These are phyloP conservation scores for Bremia lactucae DNA, from an alignment of 352 stramenopile genomes.

Conservation along the genomic window DNA sequence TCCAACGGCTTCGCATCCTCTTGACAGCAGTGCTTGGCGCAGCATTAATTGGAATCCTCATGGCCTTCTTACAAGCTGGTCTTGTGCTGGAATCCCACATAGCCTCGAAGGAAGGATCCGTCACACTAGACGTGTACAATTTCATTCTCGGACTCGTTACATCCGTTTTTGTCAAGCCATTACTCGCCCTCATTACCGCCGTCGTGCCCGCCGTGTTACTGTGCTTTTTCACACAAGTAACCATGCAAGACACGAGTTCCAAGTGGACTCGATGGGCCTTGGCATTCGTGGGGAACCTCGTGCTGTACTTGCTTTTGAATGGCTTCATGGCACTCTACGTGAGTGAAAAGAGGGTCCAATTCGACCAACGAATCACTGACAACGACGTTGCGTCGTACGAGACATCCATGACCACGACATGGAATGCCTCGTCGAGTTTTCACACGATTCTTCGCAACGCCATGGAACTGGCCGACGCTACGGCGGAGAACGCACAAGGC, in stretches of 20 bases:
- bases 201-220: slow-evolving; percentile 43
- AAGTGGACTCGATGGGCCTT: slow-evolving; percentile 16
- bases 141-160: slow-evolving; percentile 29
- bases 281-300: slow-evolving; percentile 22
- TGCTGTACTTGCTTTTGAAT: slow-evolving; percentile 58
- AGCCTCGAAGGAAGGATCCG: slow-evolving; percentile 2
- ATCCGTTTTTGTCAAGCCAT: slow-evolving; percentile 30
- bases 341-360: slow-evolving; percentile 16
- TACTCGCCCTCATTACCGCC: slow-evolving; percentile 33
- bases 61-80: slow-evolving; percentile 26
- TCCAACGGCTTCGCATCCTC: slow-evolving; percentile 32
- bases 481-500: slow-evolving; percentile 13
- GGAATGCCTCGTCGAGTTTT: slow-evolving; percentile 3
- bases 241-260: slow-evolving; percentile 35
- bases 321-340: slow-evolving; percentile 48
- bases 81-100: slow-evolving; percentile 29
- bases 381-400: slow-evolving; percentile 20
- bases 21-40: slow-evolving; percentile 12
- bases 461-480: slow-evolving; percentile 17
- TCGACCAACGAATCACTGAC: slow-evolving; percentile 18
- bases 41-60: slow-evolving; percentile 9
- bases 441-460: slow-evolving; percentile 33
- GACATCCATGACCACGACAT: not conserved
- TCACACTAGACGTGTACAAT: slow-evolving; percentile 17
- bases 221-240: slow-evolving; percentile 38